Evolutionary conservation across 805 yeast genomes (phyloP).

Genomic region (Teunomyces cretensis): DNA sequence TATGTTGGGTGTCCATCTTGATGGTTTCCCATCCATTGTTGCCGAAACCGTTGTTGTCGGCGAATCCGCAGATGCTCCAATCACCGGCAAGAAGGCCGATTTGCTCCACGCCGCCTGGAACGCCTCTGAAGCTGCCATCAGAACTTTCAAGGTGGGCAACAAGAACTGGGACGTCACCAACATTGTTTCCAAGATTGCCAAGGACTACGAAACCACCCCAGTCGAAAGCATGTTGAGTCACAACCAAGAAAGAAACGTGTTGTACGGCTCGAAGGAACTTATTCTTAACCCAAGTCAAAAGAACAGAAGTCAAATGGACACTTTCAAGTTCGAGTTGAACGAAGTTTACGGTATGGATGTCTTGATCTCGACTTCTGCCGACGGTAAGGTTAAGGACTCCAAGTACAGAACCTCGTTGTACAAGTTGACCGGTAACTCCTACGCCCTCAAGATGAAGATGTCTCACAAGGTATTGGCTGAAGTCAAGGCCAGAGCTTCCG

Average conservation of each 20-base stretch:
- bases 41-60: slow-evolving; percentile 72
- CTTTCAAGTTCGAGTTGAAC: slow-evolving; percentile 66
- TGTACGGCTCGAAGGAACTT: slow-evolving; percentile 75
- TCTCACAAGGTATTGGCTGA: slow-evolving; percentile 67
- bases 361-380: slow-evolving; percentile 59
- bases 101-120: slow-evolving; percentile 69
- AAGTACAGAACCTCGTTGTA: slow-evolving; percentile 66
- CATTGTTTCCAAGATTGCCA: slow-evolving; percentile 60
- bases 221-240: slow-evolving; percentile 77
- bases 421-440: slow-evolving; percentile 68
- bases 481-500: slow-evolving; percentile 61
- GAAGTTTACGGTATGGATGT: slow-evolving; percentile 79
- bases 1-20: slow-evolving; percentile 74
- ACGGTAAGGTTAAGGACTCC: slow-evolving; percentile 63
- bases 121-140: slow-evolving; percentile 77
- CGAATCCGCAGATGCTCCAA: slow-evolving; percentile 34
- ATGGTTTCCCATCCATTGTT: slow-evolving; percentile 69
- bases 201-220: slow-evolving; percentile 57
- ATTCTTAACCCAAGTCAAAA: slow-evolving; percentile 71
- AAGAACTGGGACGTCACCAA: slow-evolving; percentile 76
- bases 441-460: slow-evolving; percentile 68
- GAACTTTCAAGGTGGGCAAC: slow-evolving; percentile 64
- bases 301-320: slow-evolving; percentile 62
- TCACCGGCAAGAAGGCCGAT: slow-evolving; percentile 63
- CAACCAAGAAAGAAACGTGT: slow-evolving; percentile 63